A percentile compares a stretch with the other conserved stretches of the same genome.
Conservation (phyloP, 352 stramenopile genomes). For the Phytopythium montanum region DNA sequence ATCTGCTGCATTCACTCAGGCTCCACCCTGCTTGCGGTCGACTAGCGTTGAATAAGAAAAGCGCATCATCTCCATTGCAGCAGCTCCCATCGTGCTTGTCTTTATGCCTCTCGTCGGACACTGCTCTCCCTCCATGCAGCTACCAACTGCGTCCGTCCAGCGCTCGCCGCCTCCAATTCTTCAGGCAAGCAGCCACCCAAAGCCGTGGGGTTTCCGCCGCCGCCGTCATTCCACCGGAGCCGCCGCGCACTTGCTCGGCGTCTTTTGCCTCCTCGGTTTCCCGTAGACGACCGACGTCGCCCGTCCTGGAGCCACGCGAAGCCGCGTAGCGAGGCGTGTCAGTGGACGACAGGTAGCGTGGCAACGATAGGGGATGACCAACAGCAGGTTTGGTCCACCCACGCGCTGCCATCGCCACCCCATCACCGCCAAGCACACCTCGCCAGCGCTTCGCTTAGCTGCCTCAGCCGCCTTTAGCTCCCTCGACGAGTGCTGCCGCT, state of each 20-base stretch:
- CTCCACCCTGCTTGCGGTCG: neutral
- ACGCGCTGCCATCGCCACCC: neutral
- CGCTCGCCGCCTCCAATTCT: slow-evolving; percentile 11
- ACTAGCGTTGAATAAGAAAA: slow-evolving; percentile 1
- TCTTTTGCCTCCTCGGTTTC: neutral
- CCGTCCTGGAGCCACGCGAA: neutral
- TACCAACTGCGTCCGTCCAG: neutral
- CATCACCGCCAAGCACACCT: neutral
- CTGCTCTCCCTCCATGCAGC: neutral
- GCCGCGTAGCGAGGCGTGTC: neutral
- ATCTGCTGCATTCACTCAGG: neutral
- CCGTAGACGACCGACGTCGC: neutral
- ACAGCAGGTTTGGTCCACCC: neutral
- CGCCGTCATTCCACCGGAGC: slow-evolving; percentile 31
- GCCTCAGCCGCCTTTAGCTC: slow-evolving; percentile 25
- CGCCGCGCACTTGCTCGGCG: neutral
- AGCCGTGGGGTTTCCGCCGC: slow-evolving; percentile 25
- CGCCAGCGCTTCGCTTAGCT: slow-evolving; percentile 3
- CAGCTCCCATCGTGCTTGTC: neutral
- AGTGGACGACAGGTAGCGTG: no score
- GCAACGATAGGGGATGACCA: slow-evolving; percentile 3
- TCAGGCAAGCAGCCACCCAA: slow-evolving; percentile 25
- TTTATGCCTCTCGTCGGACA: neutral
- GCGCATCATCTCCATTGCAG: neutral
- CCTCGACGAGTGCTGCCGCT: slow-evolving; percentile 25